phyloP scores from a whole-genome alignment of 345 rosid species.

The Gossypium anomalum region DNA sequence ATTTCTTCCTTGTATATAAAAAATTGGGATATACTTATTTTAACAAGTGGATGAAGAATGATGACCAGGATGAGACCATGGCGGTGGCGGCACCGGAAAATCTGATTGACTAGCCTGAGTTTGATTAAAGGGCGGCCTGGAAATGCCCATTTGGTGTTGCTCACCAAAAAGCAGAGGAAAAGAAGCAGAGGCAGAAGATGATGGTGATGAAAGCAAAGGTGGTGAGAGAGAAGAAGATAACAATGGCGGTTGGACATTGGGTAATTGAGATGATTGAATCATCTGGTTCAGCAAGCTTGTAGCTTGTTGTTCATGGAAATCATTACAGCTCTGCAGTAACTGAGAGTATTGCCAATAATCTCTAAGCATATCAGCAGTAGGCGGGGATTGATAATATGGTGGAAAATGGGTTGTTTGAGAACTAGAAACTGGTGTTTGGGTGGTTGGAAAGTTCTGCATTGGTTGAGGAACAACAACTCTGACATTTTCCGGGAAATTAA shows the following conservation, averaged over 20 bases:
- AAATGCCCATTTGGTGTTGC: slow-evolving; percentile 31
- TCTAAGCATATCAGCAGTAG: slow-evolving; percentile 17
- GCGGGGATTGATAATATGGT: slow-evolving; percentile 22
- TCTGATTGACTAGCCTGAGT: slow-evolving; percentile 23
- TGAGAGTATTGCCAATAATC: slow-evolving; percentile 50
- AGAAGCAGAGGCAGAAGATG: slow-evolving; percentile 34
- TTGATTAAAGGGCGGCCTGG: slow-evolving; percentile 24
- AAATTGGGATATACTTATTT: not conserved
- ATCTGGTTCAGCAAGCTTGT: slow-evolving; percentile 29
- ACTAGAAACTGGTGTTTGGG: slow-evolving; percentile 19
- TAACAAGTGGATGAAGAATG: slow-evolving; percentile 29
- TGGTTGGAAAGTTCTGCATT: slow-evolving; percentile 17
- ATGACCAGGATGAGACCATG: slow-evolving; percentile 23
- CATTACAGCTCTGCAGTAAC: slow-evolving; percentile 39
- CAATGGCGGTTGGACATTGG: slow-evolving; percentile 15
- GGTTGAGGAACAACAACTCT: slow-evolving; percentile 26
- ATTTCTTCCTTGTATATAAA: not conserved
- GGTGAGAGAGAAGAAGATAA: slow-evolving; percentile 21
- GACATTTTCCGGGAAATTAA: slow-evolving; percentile 77
- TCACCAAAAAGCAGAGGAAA: slow-evolving; percentile 46
- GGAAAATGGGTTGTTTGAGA: slow-evolving; percentile 11
- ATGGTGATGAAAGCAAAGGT: slow-evolving; percentile 19
- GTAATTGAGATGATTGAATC: slow-evolving; percentile 33
- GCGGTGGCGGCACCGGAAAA: slow-evolving; percentile 25
- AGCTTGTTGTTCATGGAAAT: slow-evolving; percentile 22